These are phyloP conservation scores for Asterochloris sp. DNA, from an alignment of 139 green algal species.

Conservation along the genomic window DNA sequence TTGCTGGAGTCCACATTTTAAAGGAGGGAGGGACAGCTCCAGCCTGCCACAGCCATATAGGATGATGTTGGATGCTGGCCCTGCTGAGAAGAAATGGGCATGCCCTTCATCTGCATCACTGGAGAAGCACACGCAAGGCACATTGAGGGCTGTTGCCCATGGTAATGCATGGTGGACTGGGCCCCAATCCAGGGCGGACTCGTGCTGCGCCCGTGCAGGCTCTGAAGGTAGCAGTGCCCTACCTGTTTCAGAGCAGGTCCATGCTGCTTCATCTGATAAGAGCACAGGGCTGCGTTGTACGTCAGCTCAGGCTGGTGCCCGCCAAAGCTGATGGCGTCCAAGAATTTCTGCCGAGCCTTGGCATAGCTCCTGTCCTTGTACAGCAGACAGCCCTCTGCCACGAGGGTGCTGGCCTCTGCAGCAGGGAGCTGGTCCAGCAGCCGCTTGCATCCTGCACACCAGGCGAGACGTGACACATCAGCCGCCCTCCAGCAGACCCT, in stretches of 20 bases:
- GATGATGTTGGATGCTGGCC: too few species aligned
- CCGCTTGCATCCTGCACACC: conserved; percentile 48
- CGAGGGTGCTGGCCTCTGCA: conserved; percentile 49
- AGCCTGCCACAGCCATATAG: too few species aligned
- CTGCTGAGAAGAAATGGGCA: too few species aligned
- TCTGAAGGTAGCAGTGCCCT: neutral
- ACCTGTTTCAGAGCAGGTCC: conserved; percentile 67
- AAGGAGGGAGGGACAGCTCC: too few species aligned
- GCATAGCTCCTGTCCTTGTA: conserved; percentile 72
- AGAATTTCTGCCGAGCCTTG: conserved; percentile 58
- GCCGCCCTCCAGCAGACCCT: too few species aligned
- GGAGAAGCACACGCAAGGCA: too few species aligned
- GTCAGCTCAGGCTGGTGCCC: conserved; percentile 60
- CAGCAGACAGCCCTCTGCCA: conserved; percentile 69
- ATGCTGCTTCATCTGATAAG: conserved; percentile 75
- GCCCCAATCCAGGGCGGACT: too few species aligned
- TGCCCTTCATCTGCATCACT: too few species aligned
- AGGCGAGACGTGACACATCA: neutral
- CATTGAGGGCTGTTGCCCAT: too few species aligned
- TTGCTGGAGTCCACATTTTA: too few species aligned
- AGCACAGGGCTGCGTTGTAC: conserved; percentile 83
- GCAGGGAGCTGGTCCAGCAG: conserved; percentile 58
- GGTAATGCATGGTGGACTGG: too few species aligned
- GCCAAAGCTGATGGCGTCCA: conserved; percentile 41
- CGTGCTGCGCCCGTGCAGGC: neutral